Evolutionary conservation across 805 yeast genomes (phyloP), one percentile per base, ranked within the genome.

Genomic region (Yamadazyma sp.): DNA sequence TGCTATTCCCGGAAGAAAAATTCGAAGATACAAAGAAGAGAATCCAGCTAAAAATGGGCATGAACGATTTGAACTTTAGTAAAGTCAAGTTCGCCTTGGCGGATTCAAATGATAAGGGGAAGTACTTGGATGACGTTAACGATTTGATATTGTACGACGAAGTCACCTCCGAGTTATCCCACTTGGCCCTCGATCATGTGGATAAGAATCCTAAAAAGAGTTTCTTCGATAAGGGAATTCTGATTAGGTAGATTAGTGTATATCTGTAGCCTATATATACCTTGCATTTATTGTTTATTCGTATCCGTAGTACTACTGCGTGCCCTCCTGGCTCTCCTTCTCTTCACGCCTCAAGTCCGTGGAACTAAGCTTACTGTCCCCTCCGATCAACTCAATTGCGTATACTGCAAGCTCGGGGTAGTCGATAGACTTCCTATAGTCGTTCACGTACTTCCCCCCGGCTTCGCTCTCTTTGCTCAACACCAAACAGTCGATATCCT

Each of bases 151-250:
- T 89, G 12, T 83, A 67, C 54, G 81, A 80, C 37, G 73, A 73
- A 28, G 54, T 81, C 41, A 59, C 58, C 13, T 24, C 36, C 7
- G 39, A 32, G 5, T 35, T 44, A 29, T 71, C 69, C 21, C 27
- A 22, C 7, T 63, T 93, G 35, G 95, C 90, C 18, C 67, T 93
- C 54, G 96, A 93, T 54, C 95, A 87, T 53, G 89, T 93, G 1
- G 96, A 88, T 55, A 76, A 93, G 53, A 67, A 80, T 28, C 73
- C 80, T n/a, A 61, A 65, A 18, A 53, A 54, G 32, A 55, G 48
- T 35, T 60, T 57, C 14, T 57, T 57, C 36, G 74, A 69, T 35
- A 67, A 64, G 48, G 73, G 73, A 13, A 68, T 69, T 32, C 66
- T 71, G 13, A 68, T 69, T 25, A 63, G 59, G 38, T 65, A 38